Base-by-base conservation (phyloP, 371 early-diverging fungal genomes). In the Dinochytrium kinnereticum region DNA sequence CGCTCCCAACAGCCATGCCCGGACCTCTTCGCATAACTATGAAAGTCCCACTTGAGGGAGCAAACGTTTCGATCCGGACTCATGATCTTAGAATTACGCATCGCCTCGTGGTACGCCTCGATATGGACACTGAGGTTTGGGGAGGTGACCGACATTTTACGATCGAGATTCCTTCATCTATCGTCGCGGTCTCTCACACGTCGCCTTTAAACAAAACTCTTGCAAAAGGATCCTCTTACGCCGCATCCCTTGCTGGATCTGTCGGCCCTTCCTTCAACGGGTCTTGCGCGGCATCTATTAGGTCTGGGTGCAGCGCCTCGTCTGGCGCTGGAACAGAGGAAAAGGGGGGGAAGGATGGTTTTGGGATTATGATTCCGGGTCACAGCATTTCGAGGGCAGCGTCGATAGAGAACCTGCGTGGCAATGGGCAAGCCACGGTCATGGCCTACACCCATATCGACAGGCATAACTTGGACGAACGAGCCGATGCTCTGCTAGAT, bases 71-170 rank as follows among this genome's bases (percentile, higher is more conserved):
- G 26, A 13, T 68, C 28, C 19, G 30, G 31, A 7, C 53, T n/a
- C 30, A 49, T 26, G 68, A 68, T 28, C 26, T 68, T 3, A 3
- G 68, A 3, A 31, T 68, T 10, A 2, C 51, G 1, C 68, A 68
- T 36, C 50, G 68, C 5, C 51, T 68, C 10, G 17, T 68, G 30
- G 17, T 68, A 5, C 3, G 34, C 1, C 34, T 68, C 5, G 68
- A 68, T 19, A 49, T 68, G 68, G 68, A 68, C 33, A 51, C 50
- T 1, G 26, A 49, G 3, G 66, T 66, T 5, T 66, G 66, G 66
- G 66, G 66, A 3, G 66, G 44, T 2, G 66, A 66, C 40, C 38
- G 10, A 28, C 15, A 37, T 10, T 40, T 66, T 40, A 15, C 15
- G 24, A 2, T 66, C 7, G n/a, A 66, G 13, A 30, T 66, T 37